Percentiles rank a stretch among this genome's conserved stretches.
phyloP scores from a whole-genome alignment of 2,329 filamentous ascomycete species.

The Pseudogymnoascus sp. region DNA sequence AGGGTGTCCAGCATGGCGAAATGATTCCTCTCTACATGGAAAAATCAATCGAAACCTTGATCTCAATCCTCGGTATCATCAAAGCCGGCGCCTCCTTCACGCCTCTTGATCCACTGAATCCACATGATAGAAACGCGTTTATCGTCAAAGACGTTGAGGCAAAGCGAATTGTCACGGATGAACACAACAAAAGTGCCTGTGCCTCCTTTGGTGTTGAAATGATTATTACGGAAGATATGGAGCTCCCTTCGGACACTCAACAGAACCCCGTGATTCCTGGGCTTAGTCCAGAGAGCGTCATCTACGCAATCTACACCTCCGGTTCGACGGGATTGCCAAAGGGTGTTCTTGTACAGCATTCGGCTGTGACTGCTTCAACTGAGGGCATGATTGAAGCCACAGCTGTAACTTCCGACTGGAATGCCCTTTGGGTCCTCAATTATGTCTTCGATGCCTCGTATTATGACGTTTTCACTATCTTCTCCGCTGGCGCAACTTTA shows the following conservation, averaged over 20 bases:
- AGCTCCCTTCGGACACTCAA: background rate
- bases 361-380: background rate
- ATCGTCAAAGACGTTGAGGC: background rate
- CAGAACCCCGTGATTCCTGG: background rate
- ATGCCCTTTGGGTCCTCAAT: slow-evolving; percentile 10
- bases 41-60: slow-evolving; percentile 7
- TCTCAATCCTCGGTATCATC: slow-evolving; percentile 8
- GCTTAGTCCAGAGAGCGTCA: background rate
- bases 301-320: slow-evolving; percentile 11
- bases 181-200: background rate
- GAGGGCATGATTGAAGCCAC: background rate
- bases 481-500: slow-evolving; percentile 7
- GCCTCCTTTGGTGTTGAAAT: background rate
- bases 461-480: slow-evolving; percentile 13
- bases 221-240: background rate
- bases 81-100: slow-evolving; percentile 1
- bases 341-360: slow-evolving; percentile 1
- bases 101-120: slow-evolving; percentile 8
- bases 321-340: slow-evolving; percentile 7
- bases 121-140: background rate
- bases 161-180: slow-evolving; percentile 3
- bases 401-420: slow-evolving; percentile 19
- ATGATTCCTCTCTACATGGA: slow-evolving; percentile 9
- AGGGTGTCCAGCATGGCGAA: slow-evolving; percentile 4
- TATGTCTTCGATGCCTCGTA: slow-evolving; percentile 13